Evolutionary conservation across 495 filamentous ascomycete genomes (phyloP).

Genomic region (Barbatosphaeria neglecta): DNA sequence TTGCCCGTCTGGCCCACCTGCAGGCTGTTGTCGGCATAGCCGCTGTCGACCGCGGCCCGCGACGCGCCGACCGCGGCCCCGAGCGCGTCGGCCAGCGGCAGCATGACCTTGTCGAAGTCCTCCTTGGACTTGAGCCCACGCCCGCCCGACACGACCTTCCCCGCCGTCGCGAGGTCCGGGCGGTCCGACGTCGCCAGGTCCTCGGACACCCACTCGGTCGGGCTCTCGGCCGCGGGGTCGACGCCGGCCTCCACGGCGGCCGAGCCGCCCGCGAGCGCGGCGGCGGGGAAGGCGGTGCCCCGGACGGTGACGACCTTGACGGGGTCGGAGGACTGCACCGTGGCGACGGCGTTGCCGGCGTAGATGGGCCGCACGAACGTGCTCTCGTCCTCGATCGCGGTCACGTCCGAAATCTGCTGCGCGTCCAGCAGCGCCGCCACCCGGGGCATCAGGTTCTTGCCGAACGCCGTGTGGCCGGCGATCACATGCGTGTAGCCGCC

Average conservation of each 20-base stretch:
- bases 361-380: constrained; percentile 97
- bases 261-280: constrained; percentile 39
- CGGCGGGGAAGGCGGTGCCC: constrained; percentile 73
- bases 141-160: constrained; percentile 84
- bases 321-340: constrained; percentile 79
- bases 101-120: constrained; percentile 86
- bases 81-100: constrained; percentile 79
- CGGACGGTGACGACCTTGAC: constrained; percentile 88
- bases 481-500: constrained; percentile 85
- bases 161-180: constrained; percentile 85
- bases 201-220: constrained; percentile 86
- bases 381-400: constrained; percentile 72
- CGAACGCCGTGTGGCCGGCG: constrained; percentile 86
- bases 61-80: constrained; percentile 92
- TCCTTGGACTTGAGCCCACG: constrained; percentile 94
- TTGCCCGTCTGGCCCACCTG: constrained; percentile 98
- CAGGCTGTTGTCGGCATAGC: constrained; percentile 97
- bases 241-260: constrained; percentile 53
- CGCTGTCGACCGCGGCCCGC: constrained; percentile 89
- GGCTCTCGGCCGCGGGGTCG: constrained; percentile 58
- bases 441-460: constrained; percentile 90
- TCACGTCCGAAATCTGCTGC: constrained; percentile 90
- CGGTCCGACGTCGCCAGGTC: constrained; percentile 85
- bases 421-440: constrained; percentile 88
- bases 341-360: constrained; percentile 92